A percentile compares a stretch with the other conserved stretches of the same genome.
phyloP scores from a whole-genome alignment of 2,329 filamentous ascomycete genomes.

The Tolypocladium capitatum region DNA sequence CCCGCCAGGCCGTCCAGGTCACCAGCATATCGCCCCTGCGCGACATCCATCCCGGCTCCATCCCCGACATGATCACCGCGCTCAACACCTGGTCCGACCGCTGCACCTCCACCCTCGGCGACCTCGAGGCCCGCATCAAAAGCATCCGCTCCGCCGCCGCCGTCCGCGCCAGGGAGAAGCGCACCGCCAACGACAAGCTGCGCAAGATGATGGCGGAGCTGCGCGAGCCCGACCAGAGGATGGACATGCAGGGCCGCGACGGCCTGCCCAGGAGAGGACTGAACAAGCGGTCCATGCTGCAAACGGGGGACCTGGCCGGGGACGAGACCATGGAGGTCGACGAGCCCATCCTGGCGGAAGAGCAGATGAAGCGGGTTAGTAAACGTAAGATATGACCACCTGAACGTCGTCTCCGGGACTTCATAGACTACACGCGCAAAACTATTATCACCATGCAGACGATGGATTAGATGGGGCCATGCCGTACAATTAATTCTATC shows the following conservation, averaged over 20 bases:
- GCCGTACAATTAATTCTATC: slow-evolving; percentile 6
- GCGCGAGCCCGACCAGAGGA: slow-evolving; percentile 26
- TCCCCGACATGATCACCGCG: slow-evolving; percentile 53
- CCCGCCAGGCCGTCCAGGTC: slow-evolving; percentile 59
- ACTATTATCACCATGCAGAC: slow-evolving; percentile 15
- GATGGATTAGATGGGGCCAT: slow-evolving; percentile 15
- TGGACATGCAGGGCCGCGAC: slow-evolving; percentile 12
- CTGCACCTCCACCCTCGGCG: slow-evolving; percentile 59
- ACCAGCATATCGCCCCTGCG: slow-evolving; percentile 73
- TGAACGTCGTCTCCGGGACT: not conserved
- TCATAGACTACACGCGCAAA: not conserved
- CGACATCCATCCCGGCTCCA: slow-evolving; percentile 63
- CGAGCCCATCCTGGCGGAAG: slow-evolving; percentile 32
- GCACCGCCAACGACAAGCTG: slow-evolving; percentile 32
- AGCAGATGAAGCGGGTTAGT: slow-evolving; percentile 36
- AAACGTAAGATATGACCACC: slow-evolving; percentile 37
- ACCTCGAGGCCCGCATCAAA: slow-evolving; percentile 64
- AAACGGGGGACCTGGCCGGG: slow-evolving; percentile 27
- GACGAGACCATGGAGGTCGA: slow-evolving; percentile 45
- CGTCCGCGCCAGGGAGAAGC: slow-evolving; percentile 35
- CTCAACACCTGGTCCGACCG: slow-evolving; percentile 66
- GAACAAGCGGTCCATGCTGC: slow-evolving; percentile 26
- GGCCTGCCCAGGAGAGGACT: slow-evolving; percentile 12
- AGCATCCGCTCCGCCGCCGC: slow-evolving; percentile 48
- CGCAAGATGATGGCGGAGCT: slow-evolving; percentile 34